phyloP scores from a whole-genome alignment of 768 basidiomycete species.

The Macrolepiota albuminosa region DNA sequence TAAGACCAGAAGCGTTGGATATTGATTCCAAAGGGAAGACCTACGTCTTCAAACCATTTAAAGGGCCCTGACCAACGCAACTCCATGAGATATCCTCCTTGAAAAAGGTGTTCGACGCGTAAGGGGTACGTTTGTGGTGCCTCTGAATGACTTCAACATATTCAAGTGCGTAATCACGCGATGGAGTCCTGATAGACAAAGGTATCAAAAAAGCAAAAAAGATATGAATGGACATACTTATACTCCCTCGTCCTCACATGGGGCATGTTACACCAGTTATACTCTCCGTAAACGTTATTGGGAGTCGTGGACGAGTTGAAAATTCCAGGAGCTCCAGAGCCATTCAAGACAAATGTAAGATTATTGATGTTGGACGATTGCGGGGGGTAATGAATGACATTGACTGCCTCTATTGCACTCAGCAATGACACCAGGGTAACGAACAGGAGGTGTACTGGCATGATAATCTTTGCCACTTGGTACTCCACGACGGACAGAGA shows the following conservation, averaged over 20 bases:
- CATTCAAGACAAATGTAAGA: conserved; percentile 35
- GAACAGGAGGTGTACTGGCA: conserved; percentile 2
- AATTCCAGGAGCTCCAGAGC: conserved; percentile 42
- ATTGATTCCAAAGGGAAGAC: neutral
- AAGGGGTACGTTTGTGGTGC: conserved; percentile 51
- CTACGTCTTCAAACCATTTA: conserved; percentile 27
- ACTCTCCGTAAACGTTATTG: conserved; percentile 35
- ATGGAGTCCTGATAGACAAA: conserved; percentile 25
- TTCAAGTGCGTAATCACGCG: conserved; percentile 30
- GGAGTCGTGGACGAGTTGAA: conserved; percentile 38
- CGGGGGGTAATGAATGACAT: conserved; percentile 36
- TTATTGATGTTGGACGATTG: conserved; percentile 36
- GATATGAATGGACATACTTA: conserved; percentile 26
- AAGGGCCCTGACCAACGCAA: conserved; percentile 37
- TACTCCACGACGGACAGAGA: neutral
- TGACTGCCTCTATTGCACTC: conserved; percentile 12
- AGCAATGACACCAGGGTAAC: conserved; percentile 12
- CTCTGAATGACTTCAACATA: conserved; percentile 50
- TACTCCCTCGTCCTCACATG: conserved; percentile 42
- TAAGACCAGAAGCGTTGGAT: neutral
- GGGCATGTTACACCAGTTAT: conserved; percentile 56
- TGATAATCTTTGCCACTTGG: conserved; percentile 1
- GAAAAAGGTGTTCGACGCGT: conserved; percentile 46
- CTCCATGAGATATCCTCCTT: conserved; percentile 42
- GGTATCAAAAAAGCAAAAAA: neutral